Percentiles rank a stretch among this genome's conserved stretches.
phyloP scores from a whole-genome alignment of 2,329 filamentous ascomycete species.

The Phialophora verrucosa region DNA sequence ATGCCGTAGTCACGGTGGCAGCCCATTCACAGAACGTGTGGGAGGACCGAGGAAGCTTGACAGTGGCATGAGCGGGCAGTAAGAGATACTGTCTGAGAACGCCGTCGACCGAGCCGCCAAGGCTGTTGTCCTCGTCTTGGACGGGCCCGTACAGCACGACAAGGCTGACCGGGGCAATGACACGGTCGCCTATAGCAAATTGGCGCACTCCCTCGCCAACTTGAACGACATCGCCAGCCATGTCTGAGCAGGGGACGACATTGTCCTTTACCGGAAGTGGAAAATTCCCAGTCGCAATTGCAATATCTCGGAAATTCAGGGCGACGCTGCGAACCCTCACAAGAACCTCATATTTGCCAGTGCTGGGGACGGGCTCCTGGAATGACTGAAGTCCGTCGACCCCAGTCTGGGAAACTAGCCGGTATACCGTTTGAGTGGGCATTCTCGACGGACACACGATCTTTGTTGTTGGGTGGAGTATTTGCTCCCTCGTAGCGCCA shows the following conservation, averaged over 20 bases:
- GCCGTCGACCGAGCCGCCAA: conserved; percentile 47
- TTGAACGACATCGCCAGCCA: conserved; percentile 49
- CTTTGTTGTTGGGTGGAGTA: no score
- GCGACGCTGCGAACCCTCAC: conserved; percentile 63
- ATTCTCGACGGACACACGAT: background rate
- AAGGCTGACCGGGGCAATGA: conserved; percentile 47
- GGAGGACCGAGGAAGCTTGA: conserved; percentile 49
- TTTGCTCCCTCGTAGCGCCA: no score
- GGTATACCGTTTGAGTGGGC: background rate
- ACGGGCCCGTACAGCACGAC: conserved; percentile 49
- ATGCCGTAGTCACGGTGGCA: conserved; percentile 51
- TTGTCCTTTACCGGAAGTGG: conserved; percentile 47
- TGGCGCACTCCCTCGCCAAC: conserved; percentile 42
- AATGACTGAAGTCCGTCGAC: conserved; percentile 44
- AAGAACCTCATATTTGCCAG: conserved; percentile 61
- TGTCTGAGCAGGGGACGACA: conserved; percentile 49
- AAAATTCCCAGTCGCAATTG: conserved; percentile 51
- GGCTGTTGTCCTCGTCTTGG: conserved; percentile 28
- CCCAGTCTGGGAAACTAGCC: conserved; percentile 41
- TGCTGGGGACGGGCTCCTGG: conserved; percentile 53
- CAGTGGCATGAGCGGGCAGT: conserved; percentile 48
- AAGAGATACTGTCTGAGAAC: conserved; percentile 52
- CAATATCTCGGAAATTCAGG: conserved; percentile 57
- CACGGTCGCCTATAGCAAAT: conserved; percentile 47
- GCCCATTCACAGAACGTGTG: conserved; percentile 48